These are phyloP conservation scores for Gracilariopsis chorda DNA, from an alignment of 23 red algal genomes.

Conservation along the genomic window DNA sequence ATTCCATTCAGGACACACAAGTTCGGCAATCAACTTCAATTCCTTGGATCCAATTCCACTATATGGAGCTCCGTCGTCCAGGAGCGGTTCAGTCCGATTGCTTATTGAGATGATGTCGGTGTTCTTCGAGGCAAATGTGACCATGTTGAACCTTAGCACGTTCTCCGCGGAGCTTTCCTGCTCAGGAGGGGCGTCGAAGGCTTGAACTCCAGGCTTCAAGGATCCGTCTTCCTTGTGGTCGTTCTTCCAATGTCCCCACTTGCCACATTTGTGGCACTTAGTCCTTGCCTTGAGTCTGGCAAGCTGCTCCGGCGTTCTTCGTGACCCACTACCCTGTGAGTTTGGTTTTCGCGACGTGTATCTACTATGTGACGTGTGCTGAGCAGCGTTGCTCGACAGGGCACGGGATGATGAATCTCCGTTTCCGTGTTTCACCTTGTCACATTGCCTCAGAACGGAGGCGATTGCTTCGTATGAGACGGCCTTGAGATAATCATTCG, in stretches of 20 bases:
- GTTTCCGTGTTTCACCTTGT: not conserved
- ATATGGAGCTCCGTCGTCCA: slow-evolving; percentile 43
- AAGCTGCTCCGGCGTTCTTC: not conserved
- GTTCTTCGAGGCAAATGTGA: not conserved
- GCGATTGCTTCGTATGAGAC: not conserved
- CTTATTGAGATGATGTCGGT: not conserved
- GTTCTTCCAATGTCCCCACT: not conserved
- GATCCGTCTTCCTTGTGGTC: slow-evolving; percentile 1
- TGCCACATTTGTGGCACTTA: not conserved
- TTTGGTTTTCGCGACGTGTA: not conserved
- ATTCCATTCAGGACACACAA: slow-evolving; percentile 24
- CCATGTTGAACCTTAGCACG: not conserved
- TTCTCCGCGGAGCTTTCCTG: not conserved
- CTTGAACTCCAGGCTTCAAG: not conserved
- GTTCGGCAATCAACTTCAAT: not conserved
- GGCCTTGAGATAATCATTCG: not conserved
- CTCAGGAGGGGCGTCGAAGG: not conserved
- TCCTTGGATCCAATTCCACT: slow-evolving; percentile 15
- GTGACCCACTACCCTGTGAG: too few relatives aligned
- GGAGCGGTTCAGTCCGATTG: not conserved
- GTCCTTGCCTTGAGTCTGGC: not conserved
- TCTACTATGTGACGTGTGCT: not conserved
- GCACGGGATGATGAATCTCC: not conserved
- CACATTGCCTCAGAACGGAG: not conserved
- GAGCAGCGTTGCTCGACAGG: not conserved